phyloP scores from a whole-genome alignment of 805 yeast species.

The Phaffomyces thermotolerans region DNA sequence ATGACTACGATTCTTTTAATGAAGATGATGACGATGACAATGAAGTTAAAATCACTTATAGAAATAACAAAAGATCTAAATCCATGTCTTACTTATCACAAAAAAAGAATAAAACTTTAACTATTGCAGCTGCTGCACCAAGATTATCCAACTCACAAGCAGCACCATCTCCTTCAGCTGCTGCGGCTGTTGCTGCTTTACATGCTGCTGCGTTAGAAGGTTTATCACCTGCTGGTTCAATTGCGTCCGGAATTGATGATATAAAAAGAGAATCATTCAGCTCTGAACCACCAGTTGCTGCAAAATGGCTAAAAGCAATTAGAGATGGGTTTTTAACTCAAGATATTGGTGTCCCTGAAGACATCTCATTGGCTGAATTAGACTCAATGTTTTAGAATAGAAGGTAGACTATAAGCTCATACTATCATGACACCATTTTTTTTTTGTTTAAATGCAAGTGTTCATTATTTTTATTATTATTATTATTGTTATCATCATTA shows the following conservation, averaged over 20 bases:
- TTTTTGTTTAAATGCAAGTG: neutral
- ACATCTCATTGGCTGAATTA: slow-evolving; percentile 62
- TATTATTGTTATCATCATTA: too few relatives aligned
- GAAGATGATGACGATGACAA: slow-evolving; percentile 26
- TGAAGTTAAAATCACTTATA: slow-evolving; percentile 33
- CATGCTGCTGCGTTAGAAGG: slow-evolving; percentile 60
- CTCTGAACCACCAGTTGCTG: slow-evolving; percentile 31
- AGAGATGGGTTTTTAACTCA: slow-evolving; percentile 71
- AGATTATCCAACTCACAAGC: slow-evolving; percentile 58
- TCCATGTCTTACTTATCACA: slow-evolving; percentile 50
- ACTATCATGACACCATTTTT: neutral
- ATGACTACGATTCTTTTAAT: slow-evolving; percentile 33
- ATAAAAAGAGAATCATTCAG: slow-evolving; percentile 14
- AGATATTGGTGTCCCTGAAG: slow-evolving; percentile 76
- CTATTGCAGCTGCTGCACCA: slow-evolving; percentile 83
- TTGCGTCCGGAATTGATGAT: slow-evolving; percentile 22
- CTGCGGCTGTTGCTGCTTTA: slow-evolving; percentile 69
- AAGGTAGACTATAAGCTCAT: slow-evolving; percentile 9
- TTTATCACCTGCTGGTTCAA: slow-evolving; percentile 34
- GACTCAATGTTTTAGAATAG: slow-evolving; percentile 36
- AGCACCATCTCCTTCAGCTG: slow-evolving; percentile 53
- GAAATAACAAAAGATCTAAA: slow-evolving; percentile 52
- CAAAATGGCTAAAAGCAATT: slow-evolving; percentile 66
- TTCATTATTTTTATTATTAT: too few relatives aligned
- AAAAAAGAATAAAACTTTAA: slow-evolving; percentile 40